These are phyloP conservation scores for Candida bentonensis DNA, from an alignment of 805 yeast species.

Conservation along the genomic window DNA sequence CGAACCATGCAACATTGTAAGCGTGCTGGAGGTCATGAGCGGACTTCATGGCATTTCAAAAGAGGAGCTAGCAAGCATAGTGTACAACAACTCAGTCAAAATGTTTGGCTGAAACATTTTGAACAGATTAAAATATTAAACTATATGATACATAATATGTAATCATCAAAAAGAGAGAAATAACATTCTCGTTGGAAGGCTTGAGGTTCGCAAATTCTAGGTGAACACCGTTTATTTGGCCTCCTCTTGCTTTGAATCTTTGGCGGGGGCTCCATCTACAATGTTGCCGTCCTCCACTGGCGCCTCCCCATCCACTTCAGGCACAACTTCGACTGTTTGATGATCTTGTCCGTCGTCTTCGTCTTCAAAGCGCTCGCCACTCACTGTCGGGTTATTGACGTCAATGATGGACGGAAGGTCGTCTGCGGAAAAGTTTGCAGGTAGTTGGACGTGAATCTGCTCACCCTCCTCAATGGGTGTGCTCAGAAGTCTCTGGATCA, in stretches of 20 bases:
- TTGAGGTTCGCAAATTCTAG: no score
- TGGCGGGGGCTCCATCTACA: no score
- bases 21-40: conserved; percentile 59
- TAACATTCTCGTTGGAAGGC: conserved; percentile 3
- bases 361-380: not conserved
- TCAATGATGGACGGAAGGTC: not conserved
- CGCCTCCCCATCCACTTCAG: no score
- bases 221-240: no score
- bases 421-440: not conserved
- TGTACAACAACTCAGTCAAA: conserved; percentile 37
- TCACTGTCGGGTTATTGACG: not conserved
- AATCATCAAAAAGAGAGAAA: conserved; percentile 1
- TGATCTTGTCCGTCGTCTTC: not conserved
- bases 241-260: no score
- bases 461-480: not conserved
- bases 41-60: conserved; percentile 31
- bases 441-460: not conserved
- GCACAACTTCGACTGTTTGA: no score
- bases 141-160: not conserved
- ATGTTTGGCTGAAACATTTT: conserved; percentile 26
- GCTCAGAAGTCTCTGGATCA: not conserved
- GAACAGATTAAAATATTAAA: not conserved
- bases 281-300: no score
- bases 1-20: conserved; percentile 81
- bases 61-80: conserved; percentile 30